phyloP scores from a whole-genome alignment of 495 filamentous ascomycete species.

The Daldinia caldariorum region DNA sequence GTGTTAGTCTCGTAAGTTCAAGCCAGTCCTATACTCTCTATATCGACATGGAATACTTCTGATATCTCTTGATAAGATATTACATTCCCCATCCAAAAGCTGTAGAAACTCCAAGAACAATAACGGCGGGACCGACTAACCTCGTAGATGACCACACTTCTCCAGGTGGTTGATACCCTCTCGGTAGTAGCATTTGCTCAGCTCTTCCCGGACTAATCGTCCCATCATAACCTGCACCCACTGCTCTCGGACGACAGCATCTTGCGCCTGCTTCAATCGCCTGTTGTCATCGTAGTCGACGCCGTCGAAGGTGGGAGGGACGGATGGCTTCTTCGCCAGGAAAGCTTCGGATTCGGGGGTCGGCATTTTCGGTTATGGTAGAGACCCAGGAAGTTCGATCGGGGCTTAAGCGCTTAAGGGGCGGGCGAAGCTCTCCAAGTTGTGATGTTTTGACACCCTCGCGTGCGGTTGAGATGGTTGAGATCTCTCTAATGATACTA shows the following conservation, averaged over 20 bases:
- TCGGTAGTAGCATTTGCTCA: conserved; percentile 92
- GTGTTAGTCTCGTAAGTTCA: conserved; percentile 29
- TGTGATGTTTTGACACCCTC: conserved; percentile 7
- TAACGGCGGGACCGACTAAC: conserved; percentile 61
- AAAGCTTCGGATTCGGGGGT: conserved; percentile 93
- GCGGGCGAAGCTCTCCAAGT: conserved; percentile 4
- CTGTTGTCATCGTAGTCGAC: conserved; percentile 95
- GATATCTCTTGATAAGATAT: neutral
- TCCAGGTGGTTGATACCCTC: conserved; percentile 98
- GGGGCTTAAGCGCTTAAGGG: neutral
- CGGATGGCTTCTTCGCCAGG: conserved; percentile 92
- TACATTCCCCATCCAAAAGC: conserved; percentile 13
- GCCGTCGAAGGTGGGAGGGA: conserved; percentile 93
- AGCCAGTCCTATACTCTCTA: neutral
- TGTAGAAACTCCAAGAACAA: neutral
- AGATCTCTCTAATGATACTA: neutral
- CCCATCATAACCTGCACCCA: conserved; percentile 99
- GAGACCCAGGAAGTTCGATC: neutral
- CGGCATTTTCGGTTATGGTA: conserved; percentile 61
- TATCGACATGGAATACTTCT: neutral
- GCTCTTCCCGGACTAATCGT: conserved; percentile 87
- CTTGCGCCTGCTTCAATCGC: conserved; percentile 90
- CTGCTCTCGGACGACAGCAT: conserved; percentile 93
- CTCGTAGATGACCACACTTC: conserved; percentile 92
- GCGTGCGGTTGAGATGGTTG: conserved; percentile 21